These are phyloP conservation scores for Venturia effusa DNA, from an alignment of 2,329 filamentous ascomycete genomes.

Conservation along the genomic window DNA sequence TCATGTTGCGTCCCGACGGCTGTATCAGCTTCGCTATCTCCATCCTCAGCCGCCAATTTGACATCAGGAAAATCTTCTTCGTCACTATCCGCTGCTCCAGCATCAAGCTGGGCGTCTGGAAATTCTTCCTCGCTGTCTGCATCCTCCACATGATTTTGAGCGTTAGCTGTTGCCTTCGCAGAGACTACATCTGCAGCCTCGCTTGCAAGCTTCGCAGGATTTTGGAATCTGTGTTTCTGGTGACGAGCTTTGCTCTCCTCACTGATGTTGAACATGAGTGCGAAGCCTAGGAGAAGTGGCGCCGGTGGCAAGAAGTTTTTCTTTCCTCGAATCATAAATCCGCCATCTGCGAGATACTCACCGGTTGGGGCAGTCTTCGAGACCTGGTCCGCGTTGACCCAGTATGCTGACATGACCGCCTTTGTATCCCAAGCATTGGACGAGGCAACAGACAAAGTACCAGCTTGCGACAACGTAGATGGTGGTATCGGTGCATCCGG, in stretches of 20 bases:
- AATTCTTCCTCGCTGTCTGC: slow-evolving; percentile 34
- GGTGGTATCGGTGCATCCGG: slow-evolving; percentile 83
- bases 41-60: slow-evolving; percentile 12
- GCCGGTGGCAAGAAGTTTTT: slow-evolving; percentile 88
- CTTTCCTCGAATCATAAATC: slow-evolving; percentile 71
- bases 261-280: slow-evolving; percentile 77
- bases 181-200: slow-evolving; percentile 11
- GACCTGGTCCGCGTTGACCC: slow-evolving; percentile 84
- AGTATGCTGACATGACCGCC: slow-evolving; percentile 90
- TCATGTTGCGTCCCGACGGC: background rate
- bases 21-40: slow-evolving; percentile 18
- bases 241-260: slow-evolving; percentile 77
- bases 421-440: slow-evolving; percentile 95
- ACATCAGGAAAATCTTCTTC: slow-evolving; percentile 16
- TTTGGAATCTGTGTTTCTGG: slow-evolving; percentile 57
- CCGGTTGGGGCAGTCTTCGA: slow-evolving; percentile 73
- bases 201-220: slow-evolving; percentile 17
- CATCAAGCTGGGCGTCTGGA: slow-evolving; percentile 23
- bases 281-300: slow-evolving; percentile 78
- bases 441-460: slow-evolving; percentile 70
- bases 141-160: slow-evolving; percentile 21
- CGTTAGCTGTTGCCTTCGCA: slow-evolving; percentile 17
- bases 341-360: slow-evolving; percentile 67
- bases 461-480: slow-evolving; percentile 82
- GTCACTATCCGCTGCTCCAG: slow-evolving; percentile 15